Percentiles rank a stretch among this genome's conserved stretches.
These are phyloP conservation scores for Globisporangium parvum DNA, from an alignment of 352 stramenopile species.

Conservation along the genomic window DNA sequence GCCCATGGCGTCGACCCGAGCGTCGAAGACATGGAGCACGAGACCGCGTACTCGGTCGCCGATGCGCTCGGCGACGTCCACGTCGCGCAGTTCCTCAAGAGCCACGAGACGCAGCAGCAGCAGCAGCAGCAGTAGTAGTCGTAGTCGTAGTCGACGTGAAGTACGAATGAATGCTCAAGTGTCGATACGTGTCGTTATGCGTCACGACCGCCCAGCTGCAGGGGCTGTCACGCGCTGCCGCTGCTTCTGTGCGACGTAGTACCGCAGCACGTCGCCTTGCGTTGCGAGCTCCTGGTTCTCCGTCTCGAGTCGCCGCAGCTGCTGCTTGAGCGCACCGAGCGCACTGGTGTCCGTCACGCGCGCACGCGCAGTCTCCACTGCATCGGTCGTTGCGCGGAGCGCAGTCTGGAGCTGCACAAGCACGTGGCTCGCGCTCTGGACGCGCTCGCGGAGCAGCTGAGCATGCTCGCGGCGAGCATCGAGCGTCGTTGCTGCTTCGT, in stretches of 20 bases:
- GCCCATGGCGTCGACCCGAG: slow-evolving; percentile 56
- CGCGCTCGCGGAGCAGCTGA: slow-evolving; percentile 13
- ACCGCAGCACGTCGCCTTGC: slow-evolving; percentile 32
- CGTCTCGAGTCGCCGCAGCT: slow-evolving; percentile 29
- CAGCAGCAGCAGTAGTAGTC: too few species aligned
- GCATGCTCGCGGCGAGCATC: slow-evolving; percentile 8
- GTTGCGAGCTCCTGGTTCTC: slow-evolving; percentile 37
- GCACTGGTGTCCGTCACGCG: slow-evolving; percentile 29
- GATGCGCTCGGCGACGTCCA: slow-evolving; percentile 68
- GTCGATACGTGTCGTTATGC: too few species aligned
- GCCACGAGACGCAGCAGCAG: too few species aligned
- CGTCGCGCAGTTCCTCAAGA: slow-evolving; percentile 56
- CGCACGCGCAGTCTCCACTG: slow-evolving; percentile 20
- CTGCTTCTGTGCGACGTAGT: slow-evolving; percentile 30
- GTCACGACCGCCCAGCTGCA: too few species aligned
- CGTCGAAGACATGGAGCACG: slow-evolving; percentile 53
- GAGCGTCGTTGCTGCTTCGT: slow-evolving; percentile 21
- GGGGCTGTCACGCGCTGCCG: too few species aligned
- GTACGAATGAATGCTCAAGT: too few species aligned
- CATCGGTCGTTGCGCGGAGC: slow-evolving; percentile 4
- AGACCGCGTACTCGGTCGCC: slow-evolving; percentile 69
- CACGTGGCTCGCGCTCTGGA: slow-evolving; percentile 14
- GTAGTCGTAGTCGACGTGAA: too few species aligned
- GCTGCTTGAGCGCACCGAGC: slow-evolving; percentile 34
- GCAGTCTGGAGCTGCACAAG: slow-evolving; percentile 19